A percentile compares a stretch with the other conserved stretches of the same genome.
These are phyloP conservation scores for Tulasnella sp. DNA, from an alignment of 768 basidiomycete species.

Conservation along the genomic window DNA sequence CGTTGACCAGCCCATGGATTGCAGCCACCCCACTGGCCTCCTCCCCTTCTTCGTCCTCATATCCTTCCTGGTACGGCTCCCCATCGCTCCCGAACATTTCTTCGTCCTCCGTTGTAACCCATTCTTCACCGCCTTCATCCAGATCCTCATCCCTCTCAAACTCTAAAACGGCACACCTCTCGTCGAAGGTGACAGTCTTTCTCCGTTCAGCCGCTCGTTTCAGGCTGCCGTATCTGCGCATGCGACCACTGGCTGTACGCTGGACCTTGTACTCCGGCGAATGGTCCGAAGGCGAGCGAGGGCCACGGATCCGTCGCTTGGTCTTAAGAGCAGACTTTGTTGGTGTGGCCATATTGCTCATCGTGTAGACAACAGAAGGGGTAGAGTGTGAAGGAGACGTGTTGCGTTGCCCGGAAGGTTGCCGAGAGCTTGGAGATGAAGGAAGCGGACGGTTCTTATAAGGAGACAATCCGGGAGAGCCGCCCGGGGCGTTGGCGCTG, in stretches of 20 bases:
- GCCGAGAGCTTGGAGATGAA: slow-evolving; percentile 6
- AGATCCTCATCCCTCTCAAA: slow-evolving; percentile 45
- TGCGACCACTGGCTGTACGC: neutral
- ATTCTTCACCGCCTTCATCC: slow-evolving; percentile 2
- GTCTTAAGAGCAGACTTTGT: slow-evolving; percentile 23
- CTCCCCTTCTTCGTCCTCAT: slow-evolving; percentile 14
- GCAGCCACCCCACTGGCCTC: neutral
- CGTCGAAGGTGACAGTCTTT: slow-evolving; percentile 73
- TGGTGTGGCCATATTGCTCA: slow-evolving; percentile 21
- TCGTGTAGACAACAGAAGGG: slow-evolving; percentile 19
- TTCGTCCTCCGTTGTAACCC: slow-evolving; percentile 23
- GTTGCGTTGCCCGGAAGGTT: neutral
- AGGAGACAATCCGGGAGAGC: neutral
- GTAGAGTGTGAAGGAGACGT: slow-evolving; percentile 22
- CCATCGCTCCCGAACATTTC: slow-evolving; percentile 5
- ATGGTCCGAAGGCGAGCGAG: slow-evolving; percentile 35
- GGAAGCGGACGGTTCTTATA: neutral
- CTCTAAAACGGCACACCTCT: slow-evolving; percentile 71
- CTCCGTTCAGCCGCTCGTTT: slow-evolving; percentile 34
- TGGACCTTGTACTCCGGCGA: slow-evolving; percentile 2
- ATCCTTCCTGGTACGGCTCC: slow-evolving; percentile 1
- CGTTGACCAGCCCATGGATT: slow-evolving; percentile 12
- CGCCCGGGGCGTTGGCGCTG: too few relatives aligned
- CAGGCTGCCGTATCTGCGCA: neutral
- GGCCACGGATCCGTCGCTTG: slow-evolving; percentile 52